phyloP scores from a whole-genome alignment of 2,329 filamentous ascomycete genomes.

The Periconia digitata region DNA sequence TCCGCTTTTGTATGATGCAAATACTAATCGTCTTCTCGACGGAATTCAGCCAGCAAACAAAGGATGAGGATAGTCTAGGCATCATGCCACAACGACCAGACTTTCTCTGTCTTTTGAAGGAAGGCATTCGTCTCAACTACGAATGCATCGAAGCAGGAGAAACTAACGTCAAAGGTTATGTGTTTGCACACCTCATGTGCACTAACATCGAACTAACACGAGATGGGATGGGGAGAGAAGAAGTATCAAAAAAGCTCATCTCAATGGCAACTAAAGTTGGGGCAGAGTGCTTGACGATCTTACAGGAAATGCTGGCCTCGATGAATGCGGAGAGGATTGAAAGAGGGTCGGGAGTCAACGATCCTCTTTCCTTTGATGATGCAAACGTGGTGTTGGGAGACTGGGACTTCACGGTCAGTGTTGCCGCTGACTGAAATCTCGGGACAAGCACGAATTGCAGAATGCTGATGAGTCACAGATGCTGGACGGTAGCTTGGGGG shows the following conservation, averaged over 20 bases:
- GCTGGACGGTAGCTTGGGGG: slow-evolving; percentile 3
- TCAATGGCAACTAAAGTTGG: slow-evolving; percentile 19
- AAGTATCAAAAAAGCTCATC: slow-evolving; percentile 15
- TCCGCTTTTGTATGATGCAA: slow-evolving; percentile 25
- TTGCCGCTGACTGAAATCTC: background rate
- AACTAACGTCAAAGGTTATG: slow-evolving; percentile 32
- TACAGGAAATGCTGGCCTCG: slow-evolving; percentile 17
- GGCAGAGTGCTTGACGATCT: slow-evolving; percentile 18
- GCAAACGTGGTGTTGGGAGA: slow-evolving; percentile 6
- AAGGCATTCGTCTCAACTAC: slow-evolving; percentile 23
- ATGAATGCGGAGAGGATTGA: background rate
- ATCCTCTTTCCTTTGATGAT: slow-evolving; percentile 2
- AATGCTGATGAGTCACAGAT: slow-evolving; percentile 3
- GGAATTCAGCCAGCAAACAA: slow-evolving; percentile 24
- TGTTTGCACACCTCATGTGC: slow-evolving; percentile 20
- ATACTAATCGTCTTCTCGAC: slow-evolving; percentile 20
- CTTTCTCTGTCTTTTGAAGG: slow-evolving; percentile 19
- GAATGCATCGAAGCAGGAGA: slow-evolving; percentile 30
- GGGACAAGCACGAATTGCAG: background rate
- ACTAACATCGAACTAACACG: slow-evolving; percentile 26
- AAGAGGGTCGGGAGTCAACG: background rate
- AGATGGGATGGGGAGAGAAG: slow-evolving; percentile 10
- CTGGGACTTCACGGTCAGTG: slow-evolving; percentile 16
- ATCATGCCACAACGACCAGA: slow-evolving; percentile 19
- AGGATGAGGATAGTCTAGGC: slow-evolving; percentile 28